Percentiles rank a stretch among this genome's conserved stretches.
Conservation (phyloP, 169 alveolate genomes). For the Plasmodium vivax region DNA sequence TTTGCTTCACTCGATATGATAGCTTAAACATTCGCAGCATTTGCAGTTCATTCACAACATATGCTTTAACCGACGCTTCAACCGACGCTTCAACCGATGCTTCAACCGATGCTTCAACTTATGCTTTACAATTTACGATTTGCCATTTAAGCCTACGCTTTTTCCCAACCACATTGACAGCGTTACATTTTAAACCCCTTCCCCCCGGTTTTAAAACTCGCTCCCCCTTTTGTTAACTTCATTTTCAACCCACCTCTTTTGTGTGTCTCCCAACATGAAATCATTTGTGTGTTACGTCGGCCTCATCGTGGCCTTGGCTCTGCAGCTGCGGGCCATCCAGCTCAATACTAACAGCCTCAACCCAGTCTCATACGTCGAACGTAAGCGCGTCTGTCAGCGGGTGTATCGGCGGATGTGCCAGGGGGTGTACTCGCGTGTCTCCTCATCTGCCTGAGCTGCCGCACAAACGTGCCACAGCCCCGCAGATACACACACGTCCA, state of each 20-base stretch:
- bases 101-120: not conserved
- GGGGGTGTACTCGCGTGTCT: not conserved
- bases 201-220: not conserved
- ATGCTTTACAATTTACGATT: not conserved
- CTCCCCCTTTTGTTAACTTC: not conserved
- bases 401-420: not conserved
- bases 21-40: not conserved
- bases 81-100: not conserved
- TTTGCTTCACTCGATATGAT: not conserved
- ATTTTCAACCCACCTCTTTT: slow-evolving; percentile 1
- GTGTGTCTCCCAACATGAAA: slow-evolving; percentile 18
- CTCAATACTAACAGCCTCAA: slow-evolving; percentile 1
- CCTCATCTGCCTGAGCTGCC: not conserved
- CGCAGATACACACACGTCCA: not conserved
- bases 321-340: slow-evolving; percentile 42
- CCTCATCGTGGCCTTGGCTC: slow-evolving; percentile 16
- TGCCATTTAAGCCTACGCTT: not conserved
- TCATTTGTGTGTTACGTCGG: slow-evolving; percentile 22
- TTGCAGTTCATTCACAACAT: not conserved
- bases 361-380: slow-evolving; percentile 41
- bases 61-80: not conserved
- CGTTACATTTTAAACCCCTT: slow-evolving; percentile 1
- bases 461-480: not conserved
- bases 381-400: not conserved
- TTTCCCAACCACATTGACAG: not conserved